Conservation (phyloP, 768 basidiomycete genomes). For the Boletus sp. region DNA sequence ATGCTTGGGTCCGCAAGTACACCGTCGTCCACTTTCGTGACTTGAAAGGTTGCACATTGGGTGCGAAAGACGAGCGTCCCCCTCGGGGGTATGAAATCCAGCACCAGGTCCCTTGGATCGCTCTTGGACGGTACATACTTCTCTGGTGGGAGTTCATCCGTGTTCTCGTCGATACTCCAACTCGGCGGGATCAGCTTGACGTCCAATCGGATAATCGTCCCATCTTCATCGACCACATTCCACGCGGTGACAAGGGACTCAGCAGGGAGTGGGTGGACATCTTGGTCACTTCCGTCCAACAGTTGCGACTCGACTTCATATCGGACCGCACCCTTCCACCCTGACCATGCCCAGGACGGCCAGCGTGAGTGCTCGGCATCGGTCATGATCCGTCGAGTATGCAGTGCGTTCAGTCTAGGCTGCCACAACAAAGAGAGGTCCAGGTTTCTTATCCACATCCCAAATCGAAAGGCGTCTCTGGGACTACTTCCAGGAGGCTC, state of each 20-base stretch:
- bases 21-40: background rate
- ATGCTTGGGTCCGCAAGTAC: background rate
- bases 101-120: background rate
- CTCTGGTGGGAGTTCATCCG: background rate
- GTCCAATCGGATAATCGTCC: slow-evolving; percentile 8
- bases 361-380: background rate
- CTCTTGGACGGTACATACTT: slow-evolving; percentile 3
- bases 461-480: background rate
- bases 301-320: slow-evolving; percentile 3
- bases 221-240: slow-evolving; percentile 14
- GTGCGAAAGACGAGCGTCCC: slow-evolving; percentile 25
- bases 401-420: slow-evolving; percentile 9
- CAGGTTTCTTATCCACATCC: slow-evolving; percentile 3
- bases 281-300: background rate
- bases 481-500: background rate
- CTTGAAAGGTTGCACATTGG: slow-evolving; percentile 8
- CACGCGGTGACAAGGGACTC: slow-evolving; percentile 20
- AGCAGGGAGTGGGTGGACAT: slow-evolving; percentile 1
- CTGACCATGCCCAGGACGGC: slow-evolving; percentile 28
- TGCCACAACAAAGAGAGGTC: slow-evolving; percentile 22
- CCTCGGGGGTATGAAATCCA: background rate
- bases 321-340: slow-evolving; percentile 20
- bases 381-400: slow-evolving; percentile 5
- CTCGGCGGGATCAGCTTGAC: slow-evolving; percentile 1
- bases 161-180: background rate